A percentile compares a stretch with the other conserved stretches of the same genome.
These are phyloP conservation scores for Penicillium sp. DNA, from an alignment of 2,329 filamentous ascomycete species.

Conservation along the genomic window DNA sequence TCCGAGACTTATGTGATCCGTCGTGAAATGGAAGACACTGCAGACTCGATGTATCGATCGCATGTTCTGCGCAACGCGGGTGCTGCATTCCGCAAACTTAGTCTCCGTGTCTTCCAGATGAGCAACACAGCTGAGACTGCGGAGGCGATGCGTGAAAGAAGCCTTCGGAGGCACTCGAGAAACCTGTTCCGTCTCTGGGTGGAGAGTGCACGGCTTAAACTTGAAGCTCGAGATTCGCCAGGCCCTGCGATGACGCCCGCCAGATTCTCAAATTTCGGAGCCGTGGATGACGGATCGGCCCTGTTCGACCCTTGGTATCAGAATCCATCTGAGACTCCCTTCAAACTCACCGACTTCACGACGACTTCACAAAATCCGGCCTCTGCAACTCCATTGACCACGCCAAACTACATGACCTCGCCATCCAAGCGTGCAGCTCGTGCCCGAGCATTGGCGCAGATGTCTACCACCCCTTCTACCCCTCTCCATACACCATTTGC, in stretches of 20 bases:
- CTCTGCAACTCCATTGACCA: constrained; percentile 38
- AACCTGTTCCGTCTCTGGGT: constrained; percentile 58
- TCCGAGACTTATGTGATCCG: constrained; percentile 33
- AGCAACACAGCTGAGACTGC: constrained; percentile 52
- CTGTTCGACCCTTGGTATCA: constrained; percentile 39
- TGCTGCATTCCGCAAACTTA: constrained; percentile 54
- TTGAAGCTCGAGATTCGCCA: constrained; percentile 31
- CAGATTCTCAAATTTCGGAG: constrained; percentile 21
- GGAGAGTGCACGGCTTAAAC: constrained; percentile 40
- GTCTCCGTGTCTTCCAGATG: constrained; percentile 57
- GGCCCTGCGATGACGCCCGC: constrained; percentile 30
- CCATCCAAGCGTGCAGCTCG: constrained; percentile 48
- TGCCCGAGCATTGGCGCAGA: constrained; percentile 40
- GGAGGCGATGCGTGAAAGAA: constrained; percentile 52
- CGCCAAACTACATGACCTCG: constrained; percentile 45
- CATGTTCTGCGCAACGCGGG: constrained; percentile 49
- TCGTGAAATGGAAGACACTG: constrained; percentile 44
- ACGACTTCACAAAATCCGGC: constrained; percentile 29
- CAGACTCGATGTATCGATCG: constrained; percentile 46
- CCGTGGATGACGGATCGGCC: constrained; percentile 20
- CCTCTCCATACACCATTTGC: constrained; percentile 46
- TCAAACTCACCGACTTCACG: constrained; percentile 38
- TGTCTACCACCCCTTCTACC: constrained; percentile 47
- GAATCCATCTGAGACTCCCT: constrained; percentile 31
- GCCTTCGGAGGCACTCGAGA: constrained; percentile 54